Evolutionary conservation across 495 filamentous ascomycete genomes (phyloP).

Genomic region (Pseudoneurospora amorphoporcata): DNA sequence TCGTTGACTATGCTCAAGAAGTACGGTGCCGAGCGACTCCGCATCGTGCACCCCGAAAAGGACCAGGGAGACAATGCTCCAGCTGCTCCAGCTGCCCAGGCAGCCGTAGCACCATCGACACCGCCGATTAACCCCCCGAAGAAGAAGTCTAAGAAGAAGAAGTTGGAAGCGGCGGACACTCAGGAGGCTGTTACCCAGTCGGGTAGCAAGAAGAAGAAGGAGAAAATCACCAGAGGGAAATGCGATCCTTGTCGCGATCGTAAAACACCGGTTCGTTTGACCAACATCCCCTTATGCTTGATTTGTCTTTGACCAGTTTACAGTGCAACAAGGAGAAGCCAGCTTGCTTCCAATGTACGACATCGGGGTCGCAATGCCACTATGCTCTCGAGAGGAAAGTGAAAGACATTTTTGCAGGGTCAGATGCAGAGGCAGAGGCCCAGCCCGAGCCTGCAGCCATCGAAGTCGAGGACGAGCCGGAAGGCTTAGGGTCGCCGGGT

Average conservation of each 20-base stretch:
- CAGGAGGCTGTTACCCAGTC: conserved; percentile 9
- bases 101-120: not conserved
- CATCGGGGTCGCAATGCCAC: conserved; percentile 18
- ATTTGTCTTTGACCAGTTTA: not conserved
- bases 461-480: conserved; percentile 16
- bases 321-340: conserved; percentile 35
- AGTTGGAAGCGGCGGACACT: conserved; percentile 8
- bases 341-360: conserved; percentile 26
- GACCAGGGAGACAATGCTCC: conserved; percentile 15
- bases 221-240: conserved; percentile 21
- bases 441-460: not conserved
- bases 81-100: conserved; percentile 12
- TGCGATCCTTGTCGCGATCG: conserved; percentile 30
- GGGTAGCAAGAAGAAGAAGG: conserved; percentile 11
- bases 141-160: conserved; percentile 20
- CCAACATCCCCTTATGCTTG: not conserved
- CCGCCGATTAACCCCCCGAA: conserved; percentile 6
- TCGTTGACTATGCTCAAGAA: conserved; percentile 35
- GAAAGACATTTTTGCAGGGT: not conserved
- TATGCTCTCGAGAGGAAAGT: conserved; percentile 23
- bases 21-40: conserved; percentile 35
- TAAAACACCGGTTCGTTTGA: conserved; percentile 16
- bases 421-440: conserved; percentile 3
- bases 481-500: conserved; percentile 19
- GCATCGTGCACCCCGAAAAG: conserved; percentile 34